These are phyloP conservation scores for Quercus variabilis DNA, from an alignment of 306 rosid genomes.

Conservation along the genomic window DNA sequence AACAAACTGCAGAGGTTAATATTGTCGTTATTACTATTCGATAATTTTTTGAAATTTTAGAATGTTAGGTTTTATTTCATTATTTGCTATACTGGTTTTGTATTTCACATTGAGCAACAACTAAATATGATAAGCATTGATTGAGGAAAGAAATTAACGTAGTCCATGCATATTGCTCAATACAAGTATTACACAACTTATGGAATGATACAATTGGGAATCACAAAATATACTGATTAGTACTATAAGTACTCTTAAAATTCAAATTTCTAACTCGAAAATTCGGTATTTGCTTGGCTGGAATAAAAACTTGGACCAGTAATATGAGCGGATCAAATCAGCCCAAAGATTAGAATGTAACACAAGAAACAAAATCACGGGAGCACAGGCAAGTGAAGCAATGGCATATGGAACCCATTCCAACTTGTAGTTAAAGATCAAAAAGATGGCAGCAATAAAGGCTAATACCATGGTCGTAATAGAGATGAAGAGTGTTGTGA, in stretches of 20 bases:
- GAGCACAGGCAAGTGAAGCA: neutral
- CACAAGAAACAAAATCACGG: neutral
- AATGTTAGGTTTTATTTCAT: no score
- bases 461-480: neutral
- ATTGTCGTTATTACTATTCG: no score
- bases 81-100: no score
- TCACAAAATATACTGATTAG: neutral
- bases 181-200: no score
- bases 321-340: neutral
- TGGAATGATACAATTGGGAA: no score
- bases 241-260: neutral
- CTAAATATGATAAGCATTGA: no score
- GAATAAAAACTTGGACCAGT: slow-evolving; percentile 1
- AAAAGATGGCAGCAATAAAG: slow-evolving; percentile 4
- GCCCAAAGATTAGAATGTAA: neutral
- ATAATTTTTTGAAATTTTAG: no score
- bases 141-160: no score
- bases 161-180: no score
- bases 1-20: no score
- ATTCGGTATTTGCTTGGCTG: neutral
- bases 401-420: slow-evolving; percentile 6
- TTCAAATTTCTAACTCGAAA: neutral
- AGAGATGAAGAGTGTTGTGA: neutral
- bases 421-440: neutral
- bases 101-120: no score